phyloP scores from a whole-genome alignment of 164 flowering plant species.

The Echeveria elegans region DNA sequence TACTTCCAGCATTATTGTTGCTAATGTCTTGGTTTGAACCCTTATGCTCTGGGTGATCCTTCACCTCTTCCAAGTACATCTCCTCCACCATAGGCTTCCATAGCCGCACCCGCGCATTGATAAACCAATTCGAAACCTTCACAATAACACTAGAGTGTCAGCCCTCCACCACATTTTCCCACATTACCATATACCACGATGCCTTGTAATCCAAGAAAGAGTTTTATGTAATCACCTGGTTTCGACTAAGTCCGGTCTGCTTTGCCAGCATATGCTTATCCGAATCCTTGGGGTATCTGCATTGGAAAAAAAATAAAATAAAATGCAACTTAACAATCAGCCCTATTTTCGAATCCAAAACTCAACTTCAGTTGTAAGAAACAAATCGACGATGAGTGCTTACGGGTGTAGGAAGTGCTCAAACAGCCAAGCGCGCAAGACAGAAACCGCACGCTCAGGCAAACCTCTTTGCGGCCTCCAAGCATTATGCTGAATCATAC shows the following conservation, averaged over 20 bases:
- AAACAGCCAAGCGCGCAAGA: conserved; percentile 74
- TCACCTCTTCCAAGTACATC: conserved; percentile 72
- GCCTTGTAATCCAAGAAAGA: neutral
- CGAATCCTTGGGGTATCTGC: conserved; percentile 89
- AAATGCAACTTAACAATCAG: neutral
- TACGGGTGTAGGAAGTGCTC: conserved; percentile 75
- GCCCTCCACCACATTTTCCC: neutral
- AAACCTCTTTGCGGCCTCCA: conserved; percentile 46
- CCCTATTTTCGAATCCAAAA: neutral
- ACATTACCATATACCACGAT: neutral
- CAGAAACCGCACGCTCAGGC: conserved; percentile 37
- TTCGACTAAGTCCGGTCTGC: conserved; percentile 83
- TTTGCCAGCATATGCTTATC: conserved; percentile 82
- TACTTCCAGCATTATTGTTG: conserved; percentile 27
- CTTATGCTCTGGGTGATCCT: conserved; percentile 43
- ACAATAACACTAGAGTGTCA: conserved; percentile 1
- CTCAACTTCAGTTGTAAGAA: neutral
- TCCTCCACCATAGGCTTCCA: conserved; percentile 89
- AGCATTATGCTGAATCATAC: conserved; percentile 33
- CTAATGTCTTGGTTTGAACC: conserved; percentile 19
- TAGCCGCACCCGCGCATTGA: conserved; percentile 77
- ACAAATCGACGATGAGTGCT: neutral
- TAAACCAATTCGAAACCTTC: conserved; percentile 91
- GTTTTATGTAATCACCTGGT: conserved; percentile 47
- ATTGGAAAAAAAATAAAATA: conserved; percentile 7